A percentile compares a stretch with the other conserved stretches of the same genome.
These are phyloP conservation scores for Moelleriella libera DNA, from an alignment of 2,329 filamentous ascomycete genomes.

Conservation along the genomic window DNA sequence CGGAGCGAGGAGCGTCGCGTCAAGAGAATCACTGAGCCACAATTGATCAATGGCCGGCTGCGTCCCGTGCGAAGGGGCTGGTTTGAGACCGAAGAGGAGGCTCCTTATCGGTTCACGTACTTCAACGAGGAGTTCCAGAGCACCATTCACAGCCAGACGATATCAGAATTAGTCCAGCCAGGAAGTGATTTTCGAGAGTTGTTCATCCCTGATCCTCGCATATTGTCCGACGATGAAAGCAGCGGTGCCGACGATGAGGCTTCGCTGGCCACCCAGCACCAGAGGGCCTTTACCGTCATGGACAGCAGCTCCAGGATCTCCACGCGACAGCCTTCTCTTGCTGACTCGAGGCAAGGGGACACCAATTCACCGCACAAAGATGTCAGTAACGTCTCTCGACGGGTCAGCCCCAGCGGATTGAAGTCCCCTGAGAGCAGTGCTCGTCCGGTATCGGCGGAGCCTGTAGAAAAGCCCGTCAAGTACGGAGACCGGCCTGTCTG, in stretches of 20 bases:
- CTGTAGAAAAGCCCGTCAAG: constrained; percentile 28
- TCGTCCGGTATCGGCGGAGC: constrained; percentile 4
- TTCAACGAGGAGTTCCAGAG: constrained; percentile 96
- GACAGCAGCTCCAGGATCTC: constrained; percentile 28
- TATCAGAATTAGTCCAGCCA: constrained; percentile 80
- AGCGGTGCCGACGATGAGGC: constrained; percentile 38
- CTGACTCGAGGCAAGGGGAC: constrained; percentile 14
- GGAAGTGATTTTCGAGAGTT: constrained; percentile 75
- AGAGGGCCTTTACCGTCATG: constrained; percentile 8
- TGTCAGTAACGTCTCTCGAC: constrained; percentile 23
- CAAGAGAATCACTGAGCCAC: constrained; percentile 87
- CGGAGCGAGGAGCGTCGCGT: constrained; percentile 68
- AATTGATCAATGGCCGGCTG: constrained; percentile 79
- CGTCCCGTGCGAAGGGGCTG: constrained; percentile 68
- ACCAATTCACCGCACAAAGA: constrained; percentile 16
- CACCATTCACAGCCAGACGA: constrained; percentile 91
- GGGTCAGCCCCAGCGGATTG: constrained; percentile 31
- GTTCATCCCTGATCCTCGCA: constrained; percentile 75
- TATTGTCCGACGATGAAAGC: constrained; percentile 60
- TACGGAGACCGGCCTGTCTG: constrained; percentile 82
- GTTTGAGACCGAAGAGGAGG: constrained; percentile 79
- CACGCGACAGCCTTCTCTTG: constrained; percentile 31
- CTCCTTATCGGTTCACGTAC: constrained; percentile 91
- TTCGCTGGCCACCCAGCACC: constrained; percentile 11
- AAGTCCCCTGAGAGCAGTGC: constrained; percentile 20